Conservation (phyloP, 371 early-diverging fungal species). For the Mortierella sp. region DNA sequence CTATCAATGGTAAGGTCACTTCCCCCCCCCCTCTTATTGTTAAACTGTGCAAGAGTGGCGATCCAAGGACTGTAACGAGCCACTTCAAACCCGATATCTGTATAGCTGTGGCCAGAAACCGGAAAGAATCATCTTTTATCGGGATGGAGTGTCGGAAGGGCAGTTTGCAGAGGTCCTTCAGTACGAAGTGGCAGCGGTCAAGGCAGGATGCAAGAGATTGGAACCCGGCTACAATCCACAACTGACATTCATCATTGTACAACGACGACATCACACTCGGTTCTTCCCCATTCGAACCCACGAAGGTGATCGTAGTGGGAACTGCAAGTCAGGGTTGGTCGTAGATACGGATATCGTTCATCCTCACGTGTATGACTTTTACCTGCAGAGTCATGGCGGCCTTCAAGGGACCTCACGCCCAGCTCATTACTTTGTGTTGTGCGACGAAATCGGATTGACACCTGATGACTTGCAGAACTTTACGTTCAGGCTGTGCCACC, state of each 20-base stretch:
- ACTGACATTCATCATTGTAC: conserved; percentile 74
- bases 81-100: background rate
- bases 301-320: conserved; percentile 58
- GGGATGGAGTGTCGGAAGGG: conserved; percentile 94
- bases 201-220: conserved; percentile 48
- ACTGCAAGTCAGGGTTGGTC: conserved; percentile 89
- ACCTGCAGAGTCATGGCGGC: conserved; percentile 83
- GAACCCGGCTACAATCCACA: conserved; percentile 49
- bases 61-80: no score
- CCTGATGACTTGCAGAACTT: conserved; percentile 74
- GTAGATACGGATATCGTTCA: conserved; percentile 88
- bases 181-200: conserved; percentile 83
- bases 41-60: background rate
- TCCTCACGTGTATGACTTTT: conserved; percentile 92
- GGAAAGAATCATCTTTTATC: conserved; percentile 90
- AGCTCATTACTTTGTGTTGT: conserved; percentile 81
- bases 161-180: conserved; percentile 86
- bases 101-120: conserved; percentile 74
- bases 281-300: conserved; percentile 57
- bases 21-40: background rate
- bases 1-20: conserved; percentile 61
- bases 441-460: conserved; percentile 76
- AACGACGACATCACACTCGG: conserved; percentile 75
- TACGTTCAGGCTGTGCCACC: conserved; percentile 80
- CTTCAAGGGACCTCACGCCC: conserved; percentile 86